phyloP scores from a whole-genome alignment of 2,329 filamentous ascomycete genomes.

The Malbranchea zuffiana region DNA sequence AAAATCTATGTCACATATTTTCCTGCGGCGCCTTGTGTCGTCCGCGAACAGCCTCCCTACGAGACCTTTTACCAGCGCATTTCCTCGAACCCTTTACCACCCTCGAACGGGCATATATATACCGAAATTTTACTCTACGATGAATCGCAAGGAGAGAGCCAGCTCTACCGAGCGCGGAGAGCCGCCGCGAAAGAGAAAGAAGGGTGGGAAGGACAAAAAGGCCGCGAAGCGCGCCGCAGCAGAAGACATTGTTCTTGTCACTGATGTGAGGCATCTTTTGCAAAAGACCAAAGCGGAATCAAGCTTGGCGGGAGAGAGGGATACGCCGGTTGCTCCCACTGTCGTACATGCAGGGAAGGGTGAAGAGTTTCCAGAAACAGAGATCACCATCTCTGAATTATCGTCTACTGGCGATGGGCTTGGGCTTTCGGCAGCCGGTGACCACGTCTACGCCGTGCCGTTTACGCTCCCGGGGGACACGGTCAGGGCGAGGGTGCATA shows the following conservation, averaged over 20 bases:
- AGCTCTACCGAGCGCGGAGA: neutral
- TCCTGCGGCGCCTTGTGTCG: constrained; percentile 1
- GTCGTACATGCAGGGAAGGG: constrained; percentile 44
- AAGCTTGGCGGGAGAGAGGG: constrained; percentile 19
- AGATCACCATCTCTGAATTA: constrained; percentile 68
- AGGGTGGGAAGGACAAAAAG: constrained; percentile 6
- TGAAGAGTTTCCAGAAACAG: constrained; percentile 56
- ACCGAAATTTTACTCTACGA: constrained; percentile 1
- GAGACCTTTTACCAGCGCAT: neutral
- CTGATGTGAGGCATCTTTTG: constrained; percentile 46
- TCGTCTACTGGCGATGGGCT: constrained; percentile 91
- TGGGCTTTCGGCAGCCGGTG: constrained; percentile 55
- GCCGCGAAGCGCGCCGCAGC: neutral
- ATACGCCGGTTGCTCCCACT: constrained; percentile 16
- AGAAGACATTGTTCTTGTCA: constrained; percentile 53
- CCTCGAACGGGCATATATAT: neutral
- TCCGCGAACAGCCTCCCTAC: constrained; percentile 1
- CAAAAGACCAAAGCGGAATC: constrained; percentile 21
- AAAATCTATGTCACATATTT: constrained; percentile 6
- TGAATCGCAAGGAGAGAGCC: neutral
- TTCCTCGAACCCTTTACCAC: neutral
- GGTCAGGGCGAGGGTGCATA: constrained; percentile 66
- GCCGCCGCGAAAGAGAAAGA: constrained; percentile 10
- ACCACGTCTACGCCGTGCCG: constrained; percentile 72
- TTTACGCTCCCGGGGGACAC: constrained; percentile 80